Conservation (phyloP, 23 red algal species). For the Gracilaria gracilis region DNA sequence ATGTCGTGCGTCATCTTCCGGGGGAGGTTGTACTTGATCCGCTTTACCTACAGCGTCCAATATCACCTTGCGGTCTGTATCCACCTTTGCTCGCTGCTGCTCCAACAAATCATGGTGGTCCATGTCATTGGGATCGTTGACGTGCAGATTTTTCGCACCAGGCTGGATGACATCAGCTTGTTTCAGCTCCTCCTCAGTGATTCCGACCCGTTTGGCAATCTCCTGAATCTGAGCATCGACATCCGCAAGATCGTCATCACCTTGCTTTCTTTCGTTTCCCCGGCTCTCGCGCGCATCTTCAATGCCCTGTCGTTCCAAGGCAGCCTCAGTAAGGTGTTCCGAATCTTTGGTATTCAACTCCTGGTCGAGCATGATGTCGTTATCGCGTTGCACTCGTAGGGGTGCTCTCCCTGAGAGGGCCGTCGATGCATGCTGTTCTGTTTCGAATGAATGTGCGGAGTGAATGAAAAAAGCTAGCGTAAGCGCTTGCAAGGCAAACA, state of each 20-base stretch:
- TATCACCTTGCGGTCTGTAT: not conserved
- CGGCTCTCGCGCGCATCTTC: not conserved
- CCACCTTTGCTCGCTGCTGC: not conserved
- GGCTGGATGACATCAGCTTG: not conserved
- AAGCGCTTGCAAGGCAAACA: not conserved
- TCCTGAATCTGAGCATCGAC: conserved; percentile 27
- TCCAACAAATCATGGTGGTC: not conserved
- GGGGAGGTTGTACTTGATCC: not conserved
- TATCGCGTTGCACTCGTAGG: not conserved
- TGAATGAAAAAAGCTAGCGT: not conserved
- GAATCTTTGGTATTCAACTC: not conserved
- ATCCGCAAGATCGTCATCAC: conserved; percentile 3
- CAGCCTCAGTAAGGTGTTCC: not conserved
- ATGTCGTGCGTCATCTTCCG: not conserved
- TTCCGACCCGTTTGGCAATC: conserved; percentile 35
- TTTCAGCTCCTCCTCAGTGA: conserved; percentile 41
- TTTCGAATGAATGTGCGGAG: not conserved
- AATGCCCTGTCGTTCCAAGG: not conserved
- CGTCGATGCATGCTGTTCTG: not conserved
- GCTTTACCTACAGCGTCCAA: not conserved
- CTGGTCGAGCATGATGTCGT: not conserved
- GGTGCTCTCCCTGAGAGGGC: not conserved
- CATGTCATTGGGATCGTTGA: not conserved
- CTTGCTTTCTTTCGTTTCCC: not conserved
- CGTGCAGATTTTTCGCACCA: not conserved